Evolutionary conservation across 805 yeast genomes (phyloP).

Genomic region (Pichia pseudocactophila): DNA sequence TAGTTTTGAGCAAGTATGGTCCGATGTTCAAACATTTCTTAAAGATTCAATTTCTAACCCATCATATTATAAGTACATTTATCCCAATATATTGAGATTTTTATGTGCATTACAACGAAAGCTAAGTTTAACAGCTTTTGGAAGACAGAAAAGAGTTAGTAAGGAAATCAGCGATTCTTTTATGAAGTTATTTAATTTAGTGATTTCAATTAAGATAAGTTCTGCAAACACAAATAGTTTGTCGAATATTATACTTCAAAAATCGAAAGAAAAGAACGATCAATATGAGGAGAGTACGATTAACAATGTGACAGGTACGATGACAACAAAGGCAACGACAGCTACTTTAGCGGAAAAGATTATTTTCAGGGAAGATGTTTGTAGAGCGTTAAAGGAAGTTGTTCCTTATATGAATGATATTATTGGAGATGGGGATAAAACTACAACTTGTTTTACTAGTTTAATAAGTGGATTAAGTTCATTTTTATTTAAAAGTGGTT

Average conservation of each 20-base stretch:
- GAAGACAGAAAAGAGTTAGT: slow-evolving; percentile 48
- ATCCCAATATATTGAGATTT: slow-evolving; percentile 47
- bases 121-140: slow-evolving; percentile 47
- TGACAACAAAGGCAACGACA: no score
- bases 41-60: slow-evolving; percentile 46
- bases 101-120: slow-evolving; percentile 46
- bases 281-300: neutral
- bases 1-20: slow-evolving; percentile 62
- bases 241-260: slow-evolving; percentile 1
- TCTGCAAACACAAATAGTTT: slow-evolving; percentile 14
- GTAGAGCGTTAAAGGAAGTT: slow-evolving; percentile 32
- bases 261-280: neutral
- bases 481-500: slow-evolving; percentile 39
- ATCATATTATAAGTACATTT: slow-evolving; percentile 36
- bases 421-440: slow-evolving; percentile 55
- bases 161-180: slow-evolving; percentile 38
- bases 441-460: slow-evolving; percentile 37
- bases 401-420: slow-evolving; percentile 31
- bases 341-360: slow-evolving; percentile 12
- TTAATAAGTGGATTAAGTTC: slow-evolving; percentile 45
- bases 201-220: slow-evolving; percentile 18
- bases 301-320: neutral
- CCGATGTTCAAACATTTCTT: slow-evolving; percentile 45
- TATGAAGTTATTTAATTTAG: slow-evolving; percentile 18
- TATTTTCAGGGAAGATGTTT: slow-evolving; percentile 35